Base-by-base conservation (phyloP, 306 rosid species). In the Ammopiptanthus mongolicus region DNA sequence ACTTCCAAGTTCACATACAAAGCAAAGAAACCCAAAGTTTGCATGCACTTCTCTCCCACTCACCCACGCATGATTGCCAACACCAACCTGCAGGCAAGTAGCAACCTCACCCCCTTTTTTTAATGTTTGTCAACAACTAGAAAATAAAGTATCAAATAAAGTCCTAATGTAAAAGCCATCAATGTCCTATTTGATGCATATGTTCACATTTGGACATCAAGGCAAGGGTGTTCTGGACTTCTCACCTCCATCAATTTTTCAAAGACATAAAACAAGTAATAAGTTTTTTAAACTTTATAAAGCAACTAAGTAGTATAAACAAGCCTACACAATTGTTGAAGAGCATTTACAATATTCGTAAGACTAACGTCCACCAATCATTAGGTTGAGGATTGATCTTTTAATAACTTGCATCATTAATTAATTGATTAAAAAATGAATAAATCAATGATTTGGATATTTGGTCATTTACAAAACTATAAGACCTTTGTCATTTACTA, bases 81-180 rank as follows among this genome's bases (percentile, higher is more conserved):
- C 73, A 82, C 85, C 84, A 67, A 80, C 76, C 62, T 72, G n/a
- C n/a, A n/a, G 10, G 19, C 81, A 66, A 37, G 39, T 78, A n/a
- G 37, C 90, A 29, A 73, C 77, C 76, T 41, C 58, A 19, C 29
- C 36, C 18, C 25, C 78, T 60, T 61, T 60, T 60, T 52, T 56
- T 33, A 56, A 69, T 75, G 9, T 34, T 75, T 80, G 29, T 67
- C 56, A 76, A 67, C 73, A 25, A 57, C 81, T 71, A 12, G 6
- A 37, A 65, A 36, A 8, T 42, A 19, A 71, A 52, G 17, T 55
- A 80, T 65, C 47, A 73, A 80, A 72, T 37, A 52, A 46, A 73
- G 41, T 10, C 19, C 2, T 17, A n/a, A 22, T 33, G 18, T 69
- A 21, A 31, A 57, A 57, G 52, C 2, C 62, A 55, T 17, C 4